A percentile compares a stretch with the other conserved stretches of the same genome.
Evolutionary conservation across 345 rosid species (phyloP).

Genomic region (Noccaea bulbosa): DNA sequence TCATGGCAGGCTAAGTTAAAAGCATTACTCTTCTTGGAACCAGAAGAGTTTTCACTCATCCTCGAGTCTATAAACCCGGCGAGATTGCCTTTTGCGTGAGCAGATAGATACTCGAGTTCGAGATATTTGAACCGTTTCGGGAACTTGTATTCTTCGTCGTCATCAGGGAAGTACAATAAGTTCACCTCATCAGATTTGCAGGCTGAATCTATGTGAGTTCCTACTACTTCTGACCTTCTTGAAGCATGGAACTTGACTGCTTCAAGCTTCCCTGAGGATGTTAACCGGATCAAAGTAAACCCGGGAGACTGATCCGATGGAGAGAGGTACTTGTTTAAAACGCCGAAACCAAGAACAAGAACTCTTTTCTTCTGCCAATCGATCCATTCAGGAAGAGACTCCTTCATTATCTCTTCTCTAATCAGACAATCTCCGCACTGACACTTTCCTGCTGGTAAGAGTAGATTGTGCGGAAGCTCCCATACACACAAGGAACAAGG

Average conservation of each 20-base stretch:
- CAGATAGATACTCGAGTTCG: constrained; percentile 54
- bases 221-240: constrained; percentile 30
- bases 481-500: constrained; percentile 54
- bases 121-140: constrained; percentile 54
- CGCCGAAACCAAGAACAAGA: constrained; percentile 63
- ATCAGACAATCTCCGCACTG: constrained; percentile 61
- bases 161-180: constrained; percentile 46
- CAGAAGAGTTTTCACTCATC: constrained; percentile 39
- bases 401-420: constrained; percentile 51
- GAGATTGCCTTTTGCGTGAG: constrained; percentile 55
- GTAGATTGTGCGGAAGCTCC: constrained; percentile 65
- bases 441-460: constrained; percentile 54
- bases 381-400: constrained; percentile 63
- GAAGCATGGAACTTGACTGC: constrained; percentile 56
- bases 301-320: constrained; percentile 57
- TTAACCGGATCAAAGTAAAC: constrained; percentile 64
- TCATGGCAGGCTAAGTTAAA: constrained; percentile 50
- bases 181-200: constrained; percentile 38
- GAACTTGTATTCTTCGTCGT: constrained; percentile 50
- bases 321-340: constrained; percentile 51
- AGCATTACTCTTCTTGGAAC: constrained; percentile 29
- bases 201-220: constrained; percentile 45
- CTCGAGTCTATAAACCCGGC: constrained; percentile 45
- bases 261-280: constrained; percentile 77
- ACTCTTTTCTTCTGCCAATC: constrained; percentile 71